Base-by-base conservation (phyloP, 306 rosid genomes). In the Lotus japonicus region DNA sequence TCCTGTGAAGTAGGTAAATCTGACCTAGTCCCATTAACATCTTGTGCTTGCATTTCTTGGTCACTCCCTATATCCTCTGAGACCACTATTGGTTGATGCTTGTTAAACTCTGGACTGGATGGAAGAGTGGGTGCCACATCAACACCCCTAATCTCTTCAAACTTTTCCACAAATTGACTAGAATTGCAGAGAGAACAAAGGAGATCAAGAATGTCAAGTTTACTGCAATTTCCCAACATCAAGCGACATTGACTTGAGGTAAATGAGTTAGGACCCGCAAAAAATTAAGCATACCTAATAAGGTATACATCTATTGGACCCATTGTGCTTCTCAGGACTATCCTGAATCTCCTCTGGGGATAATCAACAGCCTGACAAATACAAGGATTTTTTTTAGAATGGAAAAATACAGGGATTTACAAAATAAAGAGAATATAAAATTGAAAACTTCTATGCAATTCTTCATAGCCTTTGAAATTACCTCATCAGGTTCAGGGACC, bases 401-500 rank as follows among this genome's bases (percentile, higher is more conserved):
- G n/a, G n/a, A n/a, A n/a, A n/a, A n/a, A n/a, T n/a, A n/a, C n/a
- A n/a, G n/a, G n/a, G n/a, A 70, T 38, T 63, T 78, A 8, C 10
- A 64, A 5, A 58, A 74, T 71, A 83, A 71, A 66, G 53, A 44
- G 56, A 66, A 57, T 1, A 21, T 15, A 52, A 49, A 64, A 58
- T 52, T 48, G 33, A 13, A 41, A 39, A 45, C 71, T 36, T 36
- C 42, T 35, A 61, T 5, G 18, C 13, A 15, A 73, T 3, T 49
- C 60, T 63, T 58, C 43, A 16, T 74, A 46, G 41, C 48, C 19
- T 68, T 38, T 23, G 31, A 77, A 78, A 69, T 61, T 83, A 92
- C 97, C 97, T 92, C 97, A 26, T 92, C 96, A 18, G 97, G 97
- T 81, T 92, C 95, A 39, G 97, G 96, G 71, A 92, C 97, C 86